Evolutionary conservation across 495 filamentous ascomycete genomes (phyloP), one percentile per base, ranked within the genome.

Genomic region (Penicillium subrubescens): DNA sequence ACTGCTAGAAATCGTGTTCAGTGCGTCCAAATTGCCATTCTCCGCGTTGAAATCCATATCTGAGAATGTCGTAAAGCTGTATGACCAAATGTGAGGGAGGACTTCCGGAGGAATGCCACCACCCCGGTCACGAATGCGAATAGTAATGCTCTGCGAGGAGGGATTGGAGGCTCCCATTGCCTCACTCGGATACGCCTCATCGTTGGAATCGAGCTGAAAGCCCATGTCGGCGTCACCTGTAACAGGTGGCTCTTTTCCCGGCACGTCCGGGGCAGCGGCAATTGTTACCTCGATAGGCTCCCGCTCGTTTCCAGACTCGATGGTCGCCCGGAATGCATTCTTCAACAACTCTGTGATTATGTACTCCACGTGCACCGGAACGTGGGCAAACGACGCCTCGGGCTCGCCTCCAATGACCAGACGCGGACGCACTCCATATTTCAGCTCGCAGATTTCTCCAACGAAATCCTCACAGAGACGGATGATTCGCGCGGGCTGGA

Each of bases 321-420:
- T 87, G 0, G 91, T 93, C 2, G 95, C 95, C 29, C 95, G 85
- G 80, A 99, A 99, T 5, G 94, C 91, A 74, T 99, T 99, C 76
- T 99, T 99, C 53, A 99, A 80, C 8, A 99, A 85, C 77, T 99
- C 95, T 0, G 94, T 97, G 61, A 97, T 83, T 65, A 99, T 97
- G 75, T 99, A 99, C 74, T 97, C 95, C 17, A 98, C 82, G 74
- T 99, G 95, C 61, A 96, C 94, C 7, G 95, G 94, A 6, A 99
- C 88, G 66, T 96, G 93, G 15, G 95, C 93, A 69, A 98, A 94
- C 0, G 85, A 85, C 14, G 93, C 90, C 46, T 90, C 87, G 0
- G 90, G 87, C 66, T 94, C 86, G 33, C 94, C 95, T 62, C 92
- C 89, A 66, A 99, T 91, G 14, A 89, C 77, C 66, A 97, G 82